Base-by-base conservation (phyloP, 306 rosid genomes). In the Vicia villosa region DNA sequence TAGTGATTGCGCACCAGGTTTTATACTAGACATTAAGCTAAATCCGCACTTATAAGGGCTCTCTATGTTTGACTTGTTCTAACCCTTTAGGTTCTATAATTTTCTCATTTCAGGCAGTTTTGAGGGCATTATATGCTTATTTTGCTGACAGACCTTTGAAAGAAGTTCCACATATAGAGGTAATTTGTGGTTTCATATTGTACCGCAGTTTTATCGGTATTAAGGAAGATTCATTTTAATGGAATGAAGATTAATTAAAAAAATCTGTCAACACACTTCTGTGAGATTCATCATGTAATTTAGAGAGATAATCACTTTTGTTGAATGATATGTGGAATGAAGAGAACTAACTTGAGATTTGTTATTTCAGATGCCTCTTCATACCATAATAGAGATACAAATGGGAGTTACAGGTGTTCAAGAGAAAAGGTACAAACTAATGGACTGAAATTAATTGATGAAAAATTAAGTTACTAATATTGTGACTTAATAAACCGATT, bases 321-420 rank as follows among this genome's bases (percentile, higher is more conserved):
- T 24, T 74, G 68, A 74, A 52, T 36, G 45, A 19, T 59, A 70
- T 40, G 6, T 58, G 40, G 3, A 32, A 55, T 55, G 65, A 59
- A 57, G 37, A 64, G 42, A 38, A 65, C 69, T 66, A 50, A 72
- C 52, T 0, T 67, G 68, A 37, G 56, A 58, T 47, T 72, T 79
- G 50, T 54, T 1, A 62, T 62, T 83, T 81, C 90, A 95, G 99
- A 79, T 95, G 74, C 99, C 99, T 6, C 97, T 95, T 61, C 99
- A 95, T 68, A 95, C 99, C 1, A 95, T 95, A 50, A 89, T 95
- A 71, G 99, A 95, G 89, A 95, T 95, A 70, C 97, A 91, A 81
- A 91, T 95, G 99, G 99, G 97, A 77, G 99, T 95, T 64, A 81
- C 95, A 3, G 99, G 99, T 9, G 99, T 95, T 46, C 96, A 87